These are phyloP conservation scores for Xylaria sp. DNA, from an alignment of 2,329 filamentous ascomycete species.

Conservation along the genomic window DNA sequence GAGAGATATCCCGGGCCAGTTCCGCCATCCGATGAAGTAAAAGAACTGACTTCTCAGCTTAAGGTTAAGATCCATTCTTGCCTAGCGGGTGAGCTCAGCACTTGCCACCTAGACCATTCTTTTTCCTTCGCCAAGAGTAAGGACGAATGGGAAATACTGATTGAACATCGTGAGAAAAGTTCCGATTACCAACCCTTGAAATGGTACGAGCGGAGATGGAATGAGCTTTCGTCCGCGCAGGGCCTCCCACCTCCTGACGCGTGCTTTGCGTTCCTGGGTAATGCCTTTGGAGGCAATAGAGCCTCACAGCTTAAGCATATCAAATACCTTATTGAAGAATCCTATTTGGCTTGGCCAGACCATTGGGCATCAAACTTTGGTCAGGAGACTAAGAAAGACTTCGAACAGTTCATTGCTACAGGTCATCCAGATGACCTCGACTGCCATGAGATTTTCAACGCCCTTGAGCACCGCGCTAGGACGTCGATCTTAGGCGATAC, in stretches of 20 bases:
- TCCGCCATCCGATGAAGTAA: conserved; percentile 35
- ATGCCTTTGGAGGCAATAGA: conserved; percentile 46
- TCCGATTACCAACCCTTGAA: conserved; percentile 29
- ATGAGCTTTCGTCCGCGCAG: conserved; percentile 20
- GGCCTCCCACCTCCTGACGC: neutral
- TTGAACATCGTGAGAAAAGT: conserved; percentile 40
- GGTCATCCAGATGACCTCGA: conserved; percentile 28
- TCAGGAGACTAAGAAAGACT: conserved; percentile 30
- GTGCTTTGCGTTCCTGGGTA: conserved; percentile 42
- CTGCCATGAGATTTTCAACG: conserved; percentile 47
- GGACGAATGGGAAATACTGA: conserved; percentile 46
- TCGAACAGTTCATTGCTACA: conserved; percentile 36
- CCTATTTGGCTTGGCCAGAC: conserved; percentile 43
- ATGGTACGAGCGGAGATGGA: conserved; percentile 43
- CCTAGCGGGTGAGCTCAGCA: conserved; percentile 37
- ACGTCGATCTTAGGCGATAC: conserved; percentile 44
- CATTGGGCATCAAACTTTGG: conserved; percentile 43
- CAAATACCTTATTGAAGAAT: conserved; percentile 45
- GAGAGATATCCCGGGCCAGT: conserved; percentile 37
- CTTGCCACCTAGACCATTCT: conserved; percentile 38
- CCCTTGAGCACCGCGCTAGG: conserved; percentile 47
- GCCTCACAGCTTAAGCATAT: conserved; percentile 47
- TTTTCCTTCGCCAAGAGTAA: conserved; percentile 43
- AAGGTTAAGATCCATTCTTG: conserved; percentile 38
- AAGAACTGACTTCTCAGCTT: conserved; percentile 29